Evolutionary conservation across 2,329 filamentous ascomycete species (phyloP).

Genomic region (Trichoderma lentiforme): DNA sequence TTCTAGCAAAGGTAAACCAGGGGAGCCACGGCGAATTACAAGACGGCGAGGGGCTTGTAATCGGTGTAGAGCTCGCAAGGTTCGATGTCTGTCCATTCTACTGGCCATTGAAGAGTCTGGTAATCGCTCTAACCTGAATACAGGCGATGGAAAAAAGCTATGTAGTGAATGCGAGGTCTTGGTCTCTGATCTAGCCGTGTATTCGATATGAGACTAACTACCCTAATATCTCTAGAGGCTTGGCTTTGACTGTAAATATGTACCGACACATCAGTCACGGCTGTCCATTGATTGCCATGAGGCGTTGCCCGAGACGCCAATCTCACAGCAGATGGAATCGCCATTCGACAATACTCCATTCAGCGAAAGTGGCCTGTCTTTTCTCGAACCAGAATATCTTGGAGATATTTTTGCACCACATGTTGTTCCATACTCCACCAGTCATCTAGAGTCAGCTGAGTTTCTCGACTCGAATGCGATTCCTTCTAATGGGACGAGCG

Average conservation of each 20-base stretch:
- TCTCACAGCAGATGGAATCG: neutral
- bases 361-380: neutral
- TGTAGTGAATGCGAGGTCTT: neutral
- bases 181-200: neutral
- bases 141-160: neutral
- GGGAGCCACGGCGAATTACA: neutral
- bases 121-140: neutral
- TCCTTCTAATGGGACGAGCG: neutral
- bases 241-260: neutral
- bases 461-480: neutral
- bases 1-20: neutral
- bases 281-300: neutral
- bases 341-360: neutral
- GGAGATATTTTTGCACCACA: neutral
- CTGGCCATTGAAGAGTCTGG: neutral
- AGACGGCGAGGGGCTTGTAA: neutral
- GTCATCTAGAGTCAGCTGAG: neutral
- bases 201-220: neutral
- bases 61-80: neutral
- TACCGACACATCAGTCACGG: neutral
- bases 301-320: neutral
- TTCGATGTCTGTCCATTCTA: neutral
- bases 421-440: neutral
- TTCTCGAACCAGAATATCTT: neutral
- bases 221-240: neutral